phyloP scores from a whole-genome alignment of 2,329 filamentous ascomycete genomes.

The Colletotrichum lini region DNA sequence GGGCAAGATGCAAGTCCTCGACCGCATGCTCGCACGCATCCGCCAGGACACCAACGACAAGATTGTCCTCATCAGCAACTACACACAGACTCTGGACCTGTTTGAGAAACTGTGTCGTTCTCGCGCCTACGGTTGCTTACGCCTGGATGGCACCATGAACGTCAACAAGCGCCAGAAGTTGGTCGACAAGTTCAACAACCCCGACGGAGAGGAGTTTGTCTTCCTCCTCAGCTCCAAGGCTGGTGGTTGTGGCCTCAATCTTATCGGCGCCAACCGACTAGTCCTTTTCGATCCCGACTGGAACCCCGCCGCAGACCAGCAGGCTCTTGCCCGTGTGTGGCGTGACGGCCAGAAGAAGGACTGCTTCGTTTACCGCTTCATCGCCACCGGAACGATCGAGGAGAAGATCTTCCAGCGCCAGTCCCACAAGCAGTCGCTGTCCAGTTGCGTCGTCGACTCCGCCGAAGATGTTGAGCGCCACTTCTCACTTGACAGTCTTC shows the following conservation, averaged over 20 bases:
- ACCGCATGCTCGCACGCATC: conserved; percentile 96
- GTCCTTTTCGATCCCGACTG: conserved; percentile 97
- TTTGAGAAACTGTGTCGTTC: conserved; percentile 92
- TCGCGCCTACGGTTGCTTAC: conserved; percentile 86
- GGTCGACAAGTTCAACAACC: conserved; percentile 98
- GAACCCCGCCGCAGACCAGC: conserved; percentile 98
- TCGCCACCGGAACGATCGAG: conserved; percentile 96
- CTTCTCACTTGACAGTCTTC: conserved; percentile 90
- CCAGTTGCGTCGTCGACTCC: conserved; percentile 95
- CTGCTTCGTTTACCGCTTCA: conserved; percentile 99
- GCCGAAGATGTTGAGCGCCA: conserved; percentile 98
- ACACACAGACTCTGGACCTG: conserved; percentile 94
- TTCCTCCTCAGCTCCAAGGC: conserved; percentile 98
- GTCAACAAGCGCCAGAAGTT: conserved; percentile 97
- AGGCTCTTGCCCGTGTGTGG: conserved; percentile 97
- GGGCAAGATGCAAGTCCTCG: conserved; percentile 98
- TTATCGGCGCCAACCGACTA: conserved; percentile 94
- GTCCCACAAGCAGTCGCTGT: conserved; percentile 97
- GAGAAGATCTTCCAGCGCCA: conserved; percentile 99
- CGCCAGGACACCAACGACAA: conserved; percentile 98
- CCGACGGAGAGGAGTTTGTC: conserved; percentile 89
- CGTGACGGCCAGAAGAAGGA: conserved; percentile 99
- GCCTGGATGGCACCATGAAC: conserved; percentile 97
- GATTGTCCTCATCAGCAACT: conserved; percentile 98
- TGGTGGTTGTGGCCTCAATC: conserved; percentile 94